phyloP scores from a whole-genome alignment of 345 rosid genomes.

The Carallia brachiata region DNA sequence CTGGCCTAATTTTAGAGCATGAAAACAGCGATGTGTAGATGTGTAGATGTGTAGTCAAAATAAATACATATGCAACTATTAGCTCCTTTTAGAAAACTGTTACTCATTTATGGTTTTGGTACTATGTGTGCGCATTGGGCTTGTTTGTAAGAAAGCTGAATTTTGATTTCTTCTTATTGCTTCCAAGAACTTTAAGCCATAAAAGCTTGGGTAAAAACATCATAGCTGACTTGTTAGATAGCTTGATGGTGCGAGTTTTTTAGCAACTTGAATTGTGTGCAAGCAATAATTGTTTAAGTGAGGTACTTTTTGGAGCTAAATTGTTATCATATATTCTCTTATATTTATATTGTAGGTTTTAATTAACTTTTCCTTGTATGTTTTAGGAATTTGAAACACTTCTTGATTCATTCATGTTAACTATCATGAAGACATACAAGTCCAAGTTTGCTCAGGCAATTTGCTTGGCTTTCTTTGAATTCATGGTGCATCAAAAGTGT shows the following conservation, averaged over 20 bases:
- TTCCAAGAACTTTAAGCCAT: slow-evolving; percentile 44
- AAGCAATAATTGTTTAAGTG: slow-evolving; percentile 47
- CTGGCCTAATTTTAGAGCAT: no score
- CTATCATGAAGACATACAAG: slow-evolving; percentile 63
- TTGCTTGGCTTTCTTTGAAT: background rate
- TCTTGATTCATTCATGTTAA: slow-evolving; percentile 58
- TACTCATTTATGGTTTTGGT: no score
- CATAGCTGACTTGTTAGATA: slow-evolving; percentile 64
- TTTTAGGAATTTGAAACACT: slow-evolving; percentile 70
- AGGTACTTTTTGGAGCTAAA: slow-evolving; percentile 44
- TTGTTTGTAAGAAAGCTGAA: background rate
- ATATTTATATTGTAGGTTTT: slow-evolving; percentile 1
- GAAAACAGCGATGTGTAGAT: no score
- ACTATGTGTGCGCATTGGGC: no score
- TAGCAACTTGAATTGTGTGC: slow-evolving; percentile 82
- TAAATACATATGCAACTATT: no score
- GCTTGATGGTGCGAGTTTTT: slow-evolving; percentile 64
- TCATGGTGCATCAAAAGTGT: background rate
- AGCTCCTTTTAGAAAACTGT: no score
- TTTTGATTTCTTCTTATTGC: slow-evolving; percentile 32
- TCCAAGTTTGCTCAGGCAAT: slow-evolving; percentile 89
- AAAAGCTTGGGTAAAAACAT: slow-evolving; percentile 40
- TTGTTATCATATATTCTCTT: background rate
- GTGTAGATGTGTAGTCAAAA: no score
- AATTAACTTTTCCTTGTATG: background rate